Evolutionary conservation across 225 moss, liverwort and hornwort genomes (phyloP).

Genomic region (Pseudisothecium myosuroides): DNA sequence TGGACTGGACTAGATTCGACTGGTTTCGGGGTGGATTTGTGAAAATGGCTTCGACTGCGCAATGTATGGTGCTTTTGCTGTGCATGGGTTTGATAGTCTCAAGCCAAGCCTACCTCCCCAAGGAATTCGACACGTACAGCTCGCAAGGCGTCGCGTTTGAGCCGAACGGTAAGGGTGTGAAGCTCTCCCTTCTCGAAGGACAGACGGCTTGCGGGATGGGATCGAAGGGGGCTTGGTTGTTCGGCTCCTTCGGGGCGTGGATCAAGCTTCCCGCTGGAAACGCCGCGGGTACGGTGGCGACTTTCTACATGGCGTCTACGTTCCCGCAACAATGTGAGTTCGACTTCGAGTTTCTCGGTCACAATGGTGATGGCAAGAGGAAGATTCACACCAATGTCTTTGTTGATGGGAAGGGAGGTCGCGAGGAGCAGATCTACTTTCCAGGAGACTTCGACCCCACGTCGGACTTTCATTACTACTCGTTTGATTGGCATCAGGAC

Average conservation of each 20-base stretch:
- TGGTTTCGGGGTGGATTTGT: neutral
- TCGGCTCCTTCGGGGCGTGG: conserved; percentile 1
- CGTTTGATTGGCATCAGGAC: conserved; percentile 21
- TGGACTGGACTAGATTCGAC: no score
- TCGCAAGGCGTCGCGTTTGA: neutral
- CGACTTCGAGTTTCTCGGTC: conserved; percentile 38
- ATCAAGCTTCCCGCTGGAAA: conserved; percentile 11
- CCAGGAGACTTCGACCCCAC: conserved; percentile 26
- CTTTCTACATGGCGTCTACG: conserved; percentile 24
- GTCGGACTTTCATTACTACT: conserved; percentile 7
- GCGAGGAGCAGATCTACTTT: conserved; percentile 25
- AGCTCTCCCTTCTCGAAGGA: neutral
- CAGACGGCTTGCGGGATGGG: neutral
- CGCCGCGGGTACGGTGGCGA: conserved; percentile 27
- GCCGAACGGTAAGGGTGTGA: neutral
- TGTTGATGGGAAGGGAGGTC: conserved; percentile 10
- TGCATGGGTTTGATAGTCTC: neutral
- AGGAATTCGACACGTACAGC: neutral
- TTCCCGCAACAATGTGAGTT: conserved; percentile 19
- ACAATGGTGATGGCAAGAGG: neutral
- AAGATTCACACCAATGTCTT: conserved; percentile 35
- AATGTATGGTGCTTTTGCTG: neutral
- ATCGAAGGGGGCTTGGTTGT: neutral
- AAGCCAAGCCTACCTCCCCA: rapidly evolving
- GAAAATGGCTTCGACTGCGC: neutral